Conservation (phyloP, 768 basidiomycete genomes). For the Termitomyces sp. region DNA sequence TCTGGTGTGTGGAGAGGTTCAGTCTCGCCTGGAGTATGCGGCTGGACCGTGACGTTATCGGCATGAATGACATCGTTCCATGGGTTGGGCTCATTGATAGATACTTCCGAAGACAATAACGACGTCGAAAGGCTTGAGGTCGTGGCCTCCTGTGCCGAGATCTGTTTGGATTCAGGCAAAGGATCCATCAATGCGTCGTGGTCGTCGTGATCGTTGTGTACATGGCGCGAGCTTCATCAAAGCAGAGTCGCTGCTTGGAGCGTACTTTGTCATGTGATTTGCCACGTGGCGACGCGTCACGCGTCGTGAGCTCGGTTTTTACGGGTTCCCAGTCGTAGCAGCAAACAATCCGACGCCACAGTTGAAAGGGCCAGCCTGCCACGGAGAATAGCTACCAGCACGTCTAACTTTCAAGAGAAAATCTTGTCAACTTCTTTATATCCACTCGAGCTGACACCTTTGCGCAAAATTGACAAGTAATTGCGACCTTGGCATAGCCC, state of each 20-base stretch:
- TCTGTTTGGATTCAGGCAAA: not conserved
- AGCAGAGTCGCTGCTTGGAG: not conserved
- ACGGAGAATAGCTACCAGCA: too few relatives aligned
- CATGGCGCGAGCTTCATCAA: not conserved
- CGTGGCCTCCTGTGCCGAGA: not conserved
- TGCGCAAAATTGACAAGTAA: too few relatives aligned
- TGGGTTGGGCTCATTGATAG: constrained; percentile 33
- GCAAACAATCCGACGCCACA: too few relatives aligned
- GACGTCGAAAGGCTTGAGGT: not conserved
- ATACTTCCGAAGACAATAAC: constrained; percentile 3
- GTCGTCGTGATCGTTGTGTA: constrained; percentile 11
- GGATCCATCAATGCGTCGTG: constrained; percentile 9
- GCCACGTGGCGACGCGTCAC: not conserved
- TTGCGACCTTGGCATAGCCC: too few relatives aligned
- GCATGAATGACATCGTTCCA: constrained; percentile 31
- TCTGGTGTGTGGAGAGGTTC: constrained; percentile 38
- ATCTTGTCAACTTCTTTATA: too few relatives aligned
- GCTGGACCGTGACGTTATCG: constrained; percentile 13
- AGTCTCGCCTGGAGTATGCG: constrained; percentile 13
- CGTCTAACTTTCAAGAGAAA: too few relatives aligned
- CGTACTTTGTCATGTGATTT: constrained; percentile 1
- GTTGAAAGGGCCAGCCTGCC: too few relatives aligned
- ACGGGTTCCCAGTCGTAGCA: too few relatives aligned
- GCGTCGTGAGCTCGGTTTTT: too few relatives aligned
- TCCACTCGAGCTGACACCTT: too few relatives aligned